Conservation (phyloP, 2,329 filamentous ascomycete genomes). For the Leptosphaerulina australis region DNA sequence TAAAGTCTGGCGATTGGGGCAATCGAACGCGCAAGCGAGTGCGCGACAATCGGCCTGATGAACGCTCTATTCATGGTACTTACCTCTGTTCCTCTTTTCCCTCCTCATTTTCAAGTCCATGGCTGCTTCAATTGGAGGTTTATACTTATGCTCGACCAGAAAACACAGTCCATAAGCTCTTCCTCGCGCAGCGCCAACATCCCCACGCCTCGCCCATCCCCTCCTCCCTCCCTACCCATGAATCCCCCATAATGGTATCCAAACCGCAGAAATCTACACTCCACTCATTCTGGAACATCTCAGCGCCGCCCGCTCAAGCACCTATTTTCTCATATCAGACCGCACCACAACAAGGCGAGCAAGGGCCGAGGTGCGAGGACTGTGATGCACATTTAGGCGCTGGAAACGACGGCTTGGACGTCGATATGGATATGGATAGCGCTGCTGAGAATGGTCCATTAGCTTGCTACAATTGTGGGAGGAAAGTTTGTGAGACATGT, state of each 20-base stretch:
- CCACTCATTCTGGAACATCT: slow-evolving; percentile 56
- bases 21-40: slow-evolving; percentile 65
- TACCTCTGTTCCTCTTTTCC: not conserved
- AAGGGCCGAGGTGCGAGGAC: slow-evolving; percentile 50
- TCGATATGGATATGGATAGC: slow-evolving; percentile 48
- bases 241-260: slow-evolving; percentile 8
- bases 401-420: slow-evolving; percentile 44
- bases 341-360: slow-evolving; percentile 11
- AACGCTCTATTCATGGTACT: slow-evolving; percentile 61
- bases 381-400: slow-evolving; percentile 48
- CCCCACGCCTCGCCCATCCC: slow-evolving; percentile 39
- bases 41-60: slow-evolving; percentile 63
- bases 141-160: slow-evolving; percentile 37
- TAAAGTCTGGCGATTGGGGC: slow-evolving; percentile 53
- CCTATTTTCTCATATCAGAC: slow-evolving; percentile 24
- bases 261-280: slow-evolving; percentile 53
- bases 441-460: slow-evolving; percentile 35
- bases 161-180: slow-evolving; percentile 54
- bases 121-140: too few species aligned
- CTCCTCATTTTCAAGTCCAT: not conserved
- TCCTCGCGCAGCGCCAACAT: slow-evolving; percentile 50
- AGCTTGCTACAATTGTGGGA: slow-evolving; percentile 48
- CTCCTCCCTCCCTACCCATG: slow-evolving; percentile 27
- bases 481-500: slow-evolving; percentile 52
- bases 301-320: slow-evolving; percentile 39